Conservation (phyloP, 1,284 basidiomycete species). For the Heterobasidion irregulare region DNA sequence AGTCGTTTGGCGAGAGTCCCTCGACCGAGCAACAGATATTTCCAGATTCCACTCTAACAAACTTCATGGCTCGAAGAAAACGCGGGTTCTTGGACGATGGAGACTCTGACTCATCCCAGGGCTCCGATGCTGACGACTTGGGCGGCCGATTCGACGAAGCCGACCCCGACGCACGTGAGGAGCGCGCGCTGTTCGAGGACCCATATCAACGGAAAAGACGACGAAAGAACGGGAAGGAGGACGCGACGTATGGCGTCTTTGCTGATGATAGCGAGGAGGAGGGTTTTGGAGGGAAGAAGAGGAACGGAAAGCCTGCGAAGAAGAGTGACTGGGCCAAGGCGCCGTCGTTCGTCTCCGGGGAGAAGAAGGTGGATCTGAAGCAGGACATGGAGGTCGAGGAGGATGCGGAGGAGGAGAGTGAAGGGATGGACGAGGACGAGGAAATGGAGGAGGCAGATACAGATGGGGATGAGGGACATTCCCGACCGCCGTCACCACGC, state of each 20-base stretch:
- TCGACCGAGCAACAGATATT: no score
- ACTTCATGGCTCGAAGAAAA: slow-evolving; percentile 74
- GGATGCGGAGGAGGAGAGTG: slow-evolving; percentile 22
- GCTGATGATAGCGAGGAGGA: slow-evolving; percentile 67
- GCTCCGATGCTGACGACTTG: slow-evolving; percentile 42
- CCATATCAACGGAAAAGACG: slow-evolving; percentile 67
- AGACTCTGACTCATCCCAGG: slow-evolving; percentile 53
- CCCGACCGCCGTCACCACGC: slow-evolving; percentile 44
- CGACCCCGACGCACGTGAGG: slow-evolving; percentile 67
- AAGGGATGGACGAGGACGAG: slow-evolving; percentile 26
- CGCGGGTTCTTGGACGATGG: slow-evolving; percentile 70
- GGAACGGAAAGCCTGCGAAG: slow-evolving; percentile 19
- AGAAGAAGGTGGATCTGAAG: slow-evolving; percentile 30
- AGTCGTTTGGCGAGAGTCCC: no score
- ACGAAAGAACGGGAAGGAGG: slow-evolving; percentile 61
- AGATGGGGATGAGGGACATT: slow-evolving; percentile 28
- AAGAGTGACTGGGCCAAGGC: slow-evolving; percentile 69
- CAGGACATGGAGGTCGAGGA: slow-evolving; percentile 25
- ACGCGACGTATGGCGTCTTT: slow-evolving; percentile 81
- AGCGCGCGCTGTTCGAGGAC: slow-evolving; percentile 73
- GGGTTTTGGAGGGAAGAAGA: slow-evolving; percentile 20
- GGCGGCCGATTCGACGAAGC: slow-evolving; percentile 36
- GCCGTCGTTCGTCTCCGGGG: slow-evolving; percentile 64
- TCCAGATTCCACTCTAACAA: no score
- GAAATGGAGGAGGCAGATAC: slow-evolving; percentile 15